Conservation (phyloP, 768 basidiomycete species). For the Boletus rubroflammeus region DNA sequence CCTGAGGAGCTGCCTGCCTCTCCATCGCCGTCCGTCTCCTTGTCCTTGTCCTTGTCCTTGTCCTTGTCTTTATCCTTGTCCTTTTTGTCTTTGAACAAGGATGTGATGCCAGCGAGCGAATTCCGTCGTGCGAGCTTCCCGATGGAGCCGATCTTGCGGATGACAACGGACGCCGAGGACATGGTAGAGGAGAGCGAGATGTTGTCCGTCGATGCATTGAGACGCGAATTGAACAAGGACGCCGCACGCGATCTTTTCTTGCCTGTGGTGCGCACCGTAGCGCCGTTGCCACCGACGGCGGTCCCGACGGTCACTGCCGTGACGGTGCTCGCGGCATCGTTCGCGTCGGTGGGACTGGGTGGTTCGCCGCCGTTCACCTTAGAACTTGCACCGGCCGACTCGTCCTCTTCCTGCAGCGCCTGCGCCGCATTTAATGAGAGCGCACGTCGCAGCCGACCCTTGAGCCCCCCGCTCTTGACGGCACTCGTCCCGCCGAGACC, state of each 20-base stretch:
- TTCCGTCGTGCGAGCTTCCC: slow-evolving; percentile 87
- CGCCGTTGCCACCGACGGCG: slow-evolving; percentile 5
- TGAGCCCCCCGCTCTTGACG: slow-evolving; percentile 66
- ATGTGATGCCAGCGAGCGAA: slow-evolving; percentile 86
- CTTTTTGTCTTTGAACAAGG: slow-evolving; percentile 88
- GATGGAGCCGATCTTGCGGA: slow-evolving; percentile 89
- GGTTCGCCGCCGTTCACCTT: slow-evolving; percentile 31
- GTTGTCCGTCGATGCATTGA: slow-evolving; percentile 90
- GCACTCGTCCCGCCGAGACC: slow-evolving; percentile 32
- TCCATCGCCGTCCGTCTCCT: slow-evolving; percentile 34
- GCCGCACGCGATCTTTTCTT: slow-evolving; percentile 75
- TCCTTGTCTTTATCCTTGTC: slow-evolving; percentile 35
- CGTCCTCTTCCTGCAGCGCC: slow-evolving; percentile 49
- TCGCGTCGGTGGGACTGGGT: slow-evolving; percentile 24
- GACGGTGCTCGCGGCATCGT: slow-evolving; percentile 31
- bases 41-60: slow-evolving; percentile 37
- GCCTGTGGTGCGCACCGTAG: slow-evolving; percentile 29
- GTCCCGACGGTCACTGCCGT: slow-evolving; percentile 38
- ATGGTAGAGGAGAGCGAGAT: slow-evolving; percentile 95
- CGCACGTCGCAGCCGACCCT: slow-evolving; percentile 71
- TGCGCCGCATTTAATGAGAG: slow-evolving; percentile 60
- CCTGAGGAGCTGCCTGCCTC: slow-evolving; percentile 28
- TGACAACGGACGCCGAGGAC: slow-evolving; percentile 93
- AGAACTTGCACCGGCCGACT: slow-evolving; percentile 8
- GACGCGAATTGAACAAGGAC: slow-evolving; percentile 80